Conservation (phyloP, 2,329 filamentous ascomycete species). For the Talaromyces amestolkiae region DNA sequence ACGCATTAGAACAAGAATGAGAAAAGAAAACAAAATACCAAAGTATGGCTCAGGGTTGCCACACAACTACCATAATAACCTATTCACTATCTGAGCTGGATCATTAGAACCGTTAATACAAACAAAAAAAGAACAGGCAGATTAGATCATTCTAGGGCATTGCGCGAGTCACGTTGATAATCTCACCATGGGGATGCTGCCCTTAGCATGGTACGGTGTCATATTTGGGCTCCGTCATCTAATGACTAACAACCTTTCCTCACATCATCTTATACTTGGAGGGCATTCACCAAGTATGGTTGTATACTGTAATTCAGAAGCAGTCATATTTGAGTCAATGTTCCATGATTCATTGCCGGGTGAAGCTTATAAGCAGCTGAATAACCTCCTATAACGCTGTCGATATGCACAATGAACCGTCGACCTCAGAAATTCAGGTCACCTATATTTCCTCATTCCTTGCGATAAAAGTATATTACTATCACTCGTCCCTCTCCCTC, state of each 20-base stretch:
- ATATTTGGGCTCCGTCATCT: not conserved
- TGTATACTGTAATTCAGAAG: not conserved
- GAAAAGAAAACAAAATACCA: not conserved
- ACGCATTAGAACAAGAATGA: not conserved
- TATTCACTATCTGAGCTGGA: not conserved
- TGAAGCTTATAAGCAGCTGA: not conserved
- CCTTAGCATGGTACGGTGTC: not conserved
- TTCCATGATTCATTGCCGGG: not conserved
- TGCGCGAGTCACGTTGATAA: not conserved
- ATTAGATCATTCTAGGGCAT: not conserved
- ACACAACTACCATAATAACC: not conserved
- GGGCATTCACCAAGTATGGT: not conserved
- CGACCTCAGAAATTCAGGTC: not conserved
- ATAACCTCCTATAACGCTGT: not conserved
- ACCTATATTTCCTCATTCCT: not conserved
- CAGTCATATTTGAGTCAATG: not conserved
- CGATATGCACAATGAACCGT: not conserved
- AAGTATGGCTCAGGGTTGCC: not conserved
- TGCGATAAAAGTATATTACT: not conserved
- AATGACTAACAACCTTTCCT: not conserved
- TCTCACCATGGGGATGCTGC: not conserved
- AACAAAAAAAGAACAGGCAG: not conserved
- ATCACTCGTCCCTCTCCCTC: not conserved
- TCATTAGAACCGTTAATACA: not conserved
- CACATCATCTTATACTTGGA: not conserved